phyloP scores from a whole-genome alignment of 75 land plant species.

The Picea sitchensis region DNA sequence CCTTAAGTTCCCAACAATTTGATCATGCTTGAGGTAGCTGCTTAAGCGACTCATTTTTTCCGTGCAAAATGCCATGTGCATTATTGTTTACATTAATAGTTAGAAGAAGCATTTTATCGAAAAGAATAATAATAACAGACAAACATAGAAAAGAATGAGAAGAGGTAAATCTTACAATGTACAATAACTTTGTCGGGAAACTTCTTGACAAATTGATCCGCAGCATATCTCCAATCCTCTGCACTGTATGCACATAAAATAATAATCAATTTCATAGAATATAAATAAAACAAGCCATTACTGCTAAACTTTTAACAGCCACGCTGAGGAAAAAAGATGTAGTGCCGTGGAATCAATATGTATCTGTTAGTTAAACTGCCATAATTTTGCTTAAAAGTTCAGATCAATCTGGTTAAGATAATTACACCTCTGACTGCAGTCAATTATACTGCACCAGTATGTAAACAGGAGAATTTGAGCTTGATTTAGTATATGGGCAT shows the following conservation, averaged over 20 bases:
- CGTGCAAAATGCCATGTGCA: no score
- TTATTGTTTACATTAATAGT: no score
- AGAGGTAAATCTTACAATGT: slow-evolving; percentile 57
- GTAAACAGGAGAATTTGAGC: no score
- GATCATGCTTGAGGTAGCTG: no score
- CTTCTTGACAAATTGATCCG: slow-evolving; percentile 57
- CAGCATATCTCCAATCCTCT: slow-evolving; percentile 79
- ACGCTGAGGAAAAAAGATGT: background rate
- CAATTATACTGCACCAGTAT: background rate
- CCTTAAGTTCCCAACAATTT: no score
- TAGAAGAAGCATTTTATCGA: no score
- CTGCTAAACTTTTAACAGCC: background rate
- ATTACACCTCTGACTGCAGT: background rate
- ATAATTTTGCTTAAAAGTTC: background rate
- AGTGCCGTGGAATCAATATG: background rate
- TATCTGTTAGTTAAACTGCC: background rate
- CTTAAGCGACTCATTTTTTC: no score
- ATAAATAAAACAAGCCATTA: background rate
- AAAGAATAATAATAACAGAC: background rate
- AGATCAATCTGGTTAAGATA: background rate
- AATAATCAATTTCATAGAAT: background rate
- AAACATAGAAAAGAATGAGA: background rate
- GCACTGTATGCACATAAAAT: slow-evolving; percentile 39
- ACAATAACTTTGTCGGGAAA: slow-evolving; percentile 69
- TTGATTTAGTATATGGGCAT: no score